Conservation (phyloP, 2,329 filamentous ascomycete genomes). For the Cladosporium sp. region DNA sequence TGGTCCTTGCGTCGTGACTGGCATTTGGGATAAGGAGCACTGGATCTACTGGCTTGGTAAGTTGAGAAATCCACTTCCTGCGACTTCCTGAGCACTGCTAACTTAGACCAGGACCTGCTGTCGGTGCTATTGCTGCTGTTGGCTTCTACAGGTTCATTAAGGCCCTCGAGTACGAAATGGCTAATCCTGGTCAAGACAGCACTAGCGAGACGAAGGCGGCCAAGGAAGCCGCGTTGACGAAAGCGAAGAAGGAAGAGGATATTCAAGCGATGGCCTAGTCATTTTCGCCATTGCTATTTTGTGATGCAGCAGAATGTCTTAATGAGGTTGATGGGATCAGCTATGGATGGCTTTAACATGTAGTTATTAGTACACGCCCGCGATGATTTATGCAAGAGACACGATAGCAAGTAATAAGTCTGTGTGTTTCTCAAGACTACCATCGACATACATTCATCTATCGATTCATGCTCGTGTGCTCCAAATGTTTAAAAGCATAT, state of each 20-base stretch:
- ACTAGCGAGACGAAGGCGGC: conserved; percentile 46
- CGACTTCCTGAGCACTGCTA: conserved; percentile 24
- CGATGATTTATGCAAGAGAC: neutral
- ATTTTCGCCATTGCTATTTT: neutral
- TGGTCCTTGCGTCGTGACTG: conserved; percentile 43
- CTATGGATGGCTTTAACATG: neutral
- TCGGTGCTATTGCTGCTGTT: conserved; percentile 49
- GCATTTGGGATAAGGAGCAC: conserved; percentile 41
- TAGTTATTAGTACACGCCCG: neutral
- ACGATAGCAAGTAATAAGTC: neutral
- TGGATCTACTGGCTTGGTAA: conserved; percentile 44
- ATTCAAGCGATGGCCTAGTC: neutral
- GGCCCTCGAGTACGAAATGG: conserved; percentile 52
- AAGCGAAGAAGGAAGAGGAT: conserved; percentile 2
- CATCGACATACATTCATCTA: neutral
- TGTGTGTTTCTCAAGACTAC: neutral
- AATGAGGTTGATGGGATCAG: neutral
- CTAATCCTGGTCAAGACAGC: conserved; percentile 49
- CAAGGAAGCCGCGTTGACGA: neutral
- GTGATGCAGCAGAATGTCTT: neutral
- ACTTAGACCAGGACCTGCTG: conserved; percentile 36
- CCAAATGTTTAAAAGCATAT: neutral
- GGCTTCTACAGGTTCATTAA: conserved; percentile 52
- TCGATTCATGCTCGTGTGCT: neutral
- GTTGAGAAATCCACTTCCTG: neutral